These are phyloP conservation scores for Calamus simplicifolius DNA, from an alignment of 176 grass and related monocot genomes.

Conservation along the genomic window DNA sequence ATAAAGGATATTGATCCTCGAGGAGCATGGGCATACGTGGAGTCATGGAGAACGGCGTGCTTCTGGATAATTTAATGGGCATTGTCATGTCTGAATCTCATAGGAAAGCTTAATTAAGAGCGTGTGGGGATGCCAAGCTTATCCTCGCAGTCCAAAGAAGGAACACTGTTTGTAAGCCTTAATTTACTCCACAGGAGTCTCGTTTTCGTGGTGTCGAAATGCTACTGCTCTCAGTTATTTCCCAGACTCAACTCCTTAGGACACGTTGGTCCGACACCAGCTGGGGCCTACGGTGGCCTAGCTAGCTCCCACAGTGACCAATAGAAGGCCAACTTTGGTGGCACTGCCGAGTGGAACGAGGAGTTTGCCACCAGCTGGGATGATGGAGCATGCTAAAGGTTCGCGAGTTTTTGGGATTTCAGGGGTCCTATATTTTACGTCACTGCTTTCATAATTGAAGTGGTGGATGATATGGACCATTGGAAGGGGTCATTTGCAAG, in stretches of 20 bases:
- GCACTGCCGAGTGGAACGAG: too few relatives aligned
- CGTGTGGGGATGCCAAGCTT: not conserved
- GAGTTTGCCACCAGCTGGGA: not conserved
- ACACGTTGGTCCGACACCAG: slow-evolving; percentile 22
- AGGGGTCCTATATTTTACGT: too few relatives aligned
- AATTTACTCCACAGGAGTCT: not conserved
- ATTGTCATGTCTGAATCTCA: not conserved
- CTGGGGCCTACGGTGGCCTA: not conserved
- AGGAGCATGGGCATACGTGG: slow-evolving; percentile 9
- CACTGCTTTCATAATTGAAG: too few relatives aligned
- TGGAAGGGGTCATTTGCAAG: too few relatives aligned
- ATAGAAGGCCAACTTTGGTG: too few relatives aligned
- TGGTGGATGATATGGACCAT: too few relatives aligned
- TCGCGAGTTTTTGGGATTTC: too few relatives aligned
- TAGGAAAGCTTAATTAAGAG: not conserved
- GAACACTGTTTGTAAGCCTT: not conserved
- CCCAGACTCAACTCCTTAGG: slow-evolving; percentile 9
- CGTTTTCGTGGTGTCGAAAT: not conserved
- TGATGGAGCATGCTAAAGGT: not conserved
- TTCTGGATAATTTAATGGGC: not conserved
- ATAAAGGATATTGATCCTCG: not conserved
- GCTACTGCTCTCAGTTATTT: slow-evolving; percentile 19
- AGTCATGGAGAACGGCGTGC: not conserved
- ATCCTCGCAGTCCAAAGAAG: not conserved
- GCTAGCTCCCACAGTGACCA: not conserved